Evolutionary conservation across 2,329 filamentous ascomycete species (phyloP), one percentile per base, ranked within the genome.

Genomic region (Aspergillus alliaceus): DNA sequence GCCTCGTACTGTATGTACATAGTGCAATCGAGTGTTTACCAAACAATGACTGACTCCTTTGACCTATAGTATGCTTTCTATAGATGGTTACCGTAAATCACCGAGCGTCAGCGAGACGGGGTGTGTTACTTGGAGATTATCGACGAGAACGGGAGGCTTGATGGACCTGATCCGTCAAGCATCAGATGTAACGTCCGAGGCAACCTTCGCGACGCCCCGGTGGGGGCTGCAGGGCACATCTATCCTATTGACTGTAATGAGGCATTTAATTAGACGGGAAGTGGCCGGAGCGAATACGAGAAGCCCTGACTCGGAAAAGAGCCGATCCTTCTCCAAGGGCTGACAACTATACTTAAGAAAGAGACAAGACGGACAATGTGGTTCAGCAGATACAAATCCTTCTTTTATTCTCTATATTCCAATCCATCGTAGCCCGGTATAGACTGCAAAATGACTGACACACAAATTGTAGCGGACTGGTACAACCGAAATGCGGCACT

Each of bases 231-330:
- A 20, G 3, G 35, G n/a, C 35, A 39, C 35, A 9, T n/a, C 4
- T 18, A 78, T 96, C 91, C 86, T 90, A 11, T 4, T 4, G 12
- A 34, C 11, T 6, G 5, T 22, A n/a, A 34, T 53, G 50, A 31
- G 34, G 27, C 39, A 42, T 39, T 40, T 25, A 34, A 18, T 20
- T 11, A 25, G 27, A 1, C 46, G n/a, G 6, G 31, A 20, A 5
- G 5, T 34, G 0, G 24, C 27, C 20, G 27, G 1, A 20, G 25
- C n/a, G 46, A 49, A 49, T 49, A 49, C 46, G 46, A 49, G 27
- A 27, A 49, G 31, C 27, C 18, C 25, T 12, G 18, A 4, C 14
- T 20, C n/a, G 12, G n/a, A 34, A 3, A 25, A 14, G 24, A 20
- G 27, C 27, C 31, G 31, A 20, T 25, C 3, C 14, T 18, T 24